Base-by-base conservation (phyloP, 169 alveolate genomes). In the Perkinsus olseni region DNA sequence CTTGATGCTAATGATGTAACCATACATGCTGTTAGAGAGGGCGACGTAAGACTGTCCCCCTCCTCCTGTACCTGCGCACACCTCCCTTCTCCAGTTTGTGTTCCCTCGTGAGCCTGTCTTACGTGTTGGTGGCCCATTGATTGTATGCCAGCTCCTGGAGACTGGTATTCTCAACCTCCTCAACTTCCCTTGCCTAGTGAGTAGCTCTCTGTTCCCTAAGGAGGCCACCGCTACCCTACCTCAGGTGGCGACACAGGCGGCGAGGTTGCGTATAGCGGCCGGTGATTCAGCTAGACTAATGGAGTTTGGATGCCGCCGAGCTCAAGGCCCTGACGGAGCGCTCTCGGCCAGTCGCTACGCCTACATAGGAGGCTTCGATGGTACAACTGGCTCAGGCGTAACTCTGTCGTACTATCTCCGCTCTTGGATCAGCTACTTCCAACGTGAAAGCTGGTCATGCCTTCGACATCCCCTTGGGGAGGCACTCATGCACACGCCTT, bases 241-340 rank as follows among this genome's bases (percentile, higher is more conserved):
- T 62, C 34, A 62, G 82, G 31, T 62, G 1, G 82, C 82, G 8
- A 62, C 82, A 62, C 82, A 62, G 34, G 82, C 82, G 17, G 82
- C 82, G 28, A 62, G 82, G 34, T 28, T 62, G 17, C 28, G 82
- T 21, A 62, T 62, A 62, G 82, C 82, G 1, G 82, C 82, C 1
- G 82, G 82, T 24, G 82, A 62, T 24, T 62, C 82, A 24, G 82
- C 82, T 62, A 62, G 82, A 24, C 82, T 62, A 4, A 62, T 62
- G 82, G 82, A 62, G 82, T 62, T 62, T 24, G 82, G 82, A 6
- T 62, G 82, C 31, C 82, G 82, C 17, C 28, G 82, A 62, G 82
- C 82, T 3, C 82, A 62, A 94, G 99, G 99, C 8, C 98, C 99
- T 17, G 98, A 98, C 95, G 99, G 99, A 21, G 99, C 97, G 17